Evolutionary conservation across 768 basidiomycete genomes (phyloP), one percentile per base, ranked within the genome.

Genomic region (Kwoniella europaea): DNA sequence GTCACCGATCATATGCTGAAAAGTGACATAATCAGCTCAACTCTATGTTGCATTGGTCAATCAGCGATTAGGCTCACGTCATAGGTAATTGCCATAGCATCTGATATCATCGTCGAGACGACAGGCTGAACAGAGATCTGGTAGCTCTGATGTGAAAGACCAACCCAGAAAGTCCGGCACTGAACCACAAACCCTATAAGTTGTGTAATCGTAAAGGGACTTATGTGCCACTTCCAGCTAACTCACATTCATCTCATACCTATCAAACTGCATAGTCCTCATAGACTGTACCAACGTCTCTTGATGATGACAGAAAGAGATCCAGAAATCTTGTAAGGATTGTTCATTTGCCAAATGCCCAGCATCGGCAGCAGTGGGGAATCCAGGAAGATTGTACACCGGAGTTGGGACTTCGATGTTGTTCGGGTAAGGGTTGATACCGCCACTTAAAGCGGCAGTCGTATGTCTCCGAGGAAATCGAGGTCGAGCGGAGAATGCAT

Each of bases 261-360:
- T 91, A 84, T 95, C 93, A 76, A 93, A 92, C 50, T 92, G 88
- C 86, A 90, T 91, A 18, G 88, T 85, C 65, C 91, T 86, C 54
- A 93, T 88, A 76, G 88, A 90, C 74, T 93, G 91, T 42, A 94
- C 85, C 58, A 95, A 86, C 0, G 90, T 86, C 83, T 95, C 92
- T 71, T 94, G 86, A 85, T 96, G 94, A 68, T 93, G 91, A 82
- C 92, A 91, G 86, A 96, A 96, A 90, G 92, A 92, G 41, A 86
- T 88, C 94, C 94, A 96, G 6, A 93, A 74, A 43, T 50, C 74
- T 65, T n/a, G 53, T 29, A 60, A 41, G 41, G 42, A 54, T 35
- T 43, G 65, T 1, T 67, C 27, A 24, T 42, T 29, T n/a, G 61
- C 63, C 56, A 46, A 65, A 22, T 90, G 90, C 50, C 93, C 88